phyloP scores from a whole-genome alignment of 306 rosid genomes.

The Trifolium repens region DNA sequence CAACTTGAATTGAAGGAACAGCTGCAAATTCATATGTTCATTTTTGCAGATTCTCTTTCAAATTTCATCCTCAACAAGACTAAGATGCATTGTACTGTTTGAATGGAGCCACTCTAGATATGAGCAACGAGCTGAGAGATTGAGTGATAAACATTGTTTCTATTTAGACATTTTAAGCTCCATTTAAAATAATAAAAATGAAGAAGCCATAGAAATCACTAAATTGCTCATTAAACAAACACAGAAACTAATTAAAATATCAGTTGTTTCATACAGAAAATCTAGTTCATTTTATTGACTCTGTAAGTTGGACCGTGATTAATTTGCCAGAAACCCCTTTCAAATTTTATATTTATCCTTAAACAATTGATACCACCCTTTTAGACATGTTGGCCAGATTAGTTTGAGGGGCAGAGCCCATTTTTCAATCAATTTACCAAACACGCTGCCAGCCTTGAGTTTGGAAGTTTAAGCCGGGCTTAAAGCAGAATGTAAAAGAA shows the following conservation, averaged over 20 bases:
- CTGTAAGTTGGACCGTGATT: background rate
- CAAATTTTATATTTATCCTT: background rate
- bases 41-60: slow-evolving; percentile 18
- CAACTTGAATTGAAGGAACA: background rate
- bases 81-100: background rate
- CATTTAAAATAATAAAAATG: background rate
- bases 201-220: slow-evolving; percentile 2
- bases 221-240: background rate
- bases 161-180: background rate
- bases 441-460: background rate
- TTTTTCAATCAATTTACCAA: slow-evolving; percentile 20
- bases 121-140: background rate
- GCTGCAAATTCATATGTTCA: background rate
- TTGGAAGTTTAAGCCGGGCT: slow-evolving; percentile 23
- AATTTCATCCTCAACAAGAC: slow-evolving; percentile 14
- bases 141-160: background rate
- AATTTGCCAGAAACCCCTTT: background rate
- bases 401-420: background rate
- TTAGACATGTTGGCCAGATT: slow-evolving; percentile 1
- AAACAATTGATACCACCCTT: background rate
- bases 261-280: slow-evolving; percentile 15
- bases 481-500: slow-evolving; percentile 1
- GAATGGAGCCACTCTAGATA: slow-evolving; percentile 16
- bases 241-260: background rate
- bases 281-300: slow-evolving; percentile 1